Base-by-base conservation (phyloP, 139 green algal species). In the Limnomonas spitsbergensis region DNA sequence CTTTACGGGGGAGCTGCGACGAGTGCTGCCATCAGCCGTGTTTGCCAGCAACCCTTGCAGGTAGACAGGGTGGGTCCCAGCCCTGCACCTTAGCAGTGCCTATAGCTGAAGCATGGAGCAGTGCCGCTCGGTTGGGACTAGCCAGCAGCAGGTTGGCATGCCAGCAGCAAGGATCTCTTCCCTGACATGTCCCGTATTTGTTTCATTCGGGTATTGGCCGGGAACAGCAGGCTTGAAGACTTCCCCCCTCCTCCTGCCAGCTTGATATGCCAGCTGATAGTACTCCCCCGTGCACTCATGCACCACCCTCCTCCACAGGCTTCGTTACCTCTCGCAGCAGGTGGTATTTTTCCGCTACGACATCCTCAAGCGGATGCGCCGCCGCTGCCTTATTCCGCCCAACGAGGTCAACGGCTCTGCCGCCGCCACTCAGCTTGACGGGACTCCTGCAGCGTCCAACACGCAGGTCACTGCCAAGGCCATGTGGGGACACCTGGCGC, bases 31-130 rank as follows among this genome's bases (percentile, higher is more conserved):
- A 2, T 79, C 66, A 34, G 87, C 85, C 1, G 77, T 90, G 26
- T 93, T 97, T 70, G 82, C 84, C 27, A 91, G 82, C 80, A 97
- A 97, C 86, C 93, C 93, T 1, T 94, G 86, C 78, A 84, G 90
- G 82, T 85, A 40, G 7, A 69, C 14, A 61, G 14, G 47, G 14
- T 14, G 14, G 47, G 14, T 61, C 14, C 47, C 47, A 61, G n/a
- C n/a, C n/a, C n/a, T n/a, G n/a, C n/a, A n/a, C n/a, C n/a, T n/a
- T n/a, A n/a, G n/a, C n/a, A n/a, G n/a, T n/a, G n/a, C n/a, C n/a
- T n/a, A n/a, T n/a, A n/a, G n/a, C n/a, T n/a, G n/a, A n/a, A n/a
- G n/a, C n/a, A n/a, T n/a, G n/a, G n/a, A n/a, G n/a, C n/a, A n/a
- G n/a, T n/a, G n/a, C n/a, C n/a, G n/a, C n/a, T n/a, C n/a, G n/a